phyloP scores from a whole-genome alignment of 371 early-diverging fungal species.

The Apophysomyces elegans region DNA sequence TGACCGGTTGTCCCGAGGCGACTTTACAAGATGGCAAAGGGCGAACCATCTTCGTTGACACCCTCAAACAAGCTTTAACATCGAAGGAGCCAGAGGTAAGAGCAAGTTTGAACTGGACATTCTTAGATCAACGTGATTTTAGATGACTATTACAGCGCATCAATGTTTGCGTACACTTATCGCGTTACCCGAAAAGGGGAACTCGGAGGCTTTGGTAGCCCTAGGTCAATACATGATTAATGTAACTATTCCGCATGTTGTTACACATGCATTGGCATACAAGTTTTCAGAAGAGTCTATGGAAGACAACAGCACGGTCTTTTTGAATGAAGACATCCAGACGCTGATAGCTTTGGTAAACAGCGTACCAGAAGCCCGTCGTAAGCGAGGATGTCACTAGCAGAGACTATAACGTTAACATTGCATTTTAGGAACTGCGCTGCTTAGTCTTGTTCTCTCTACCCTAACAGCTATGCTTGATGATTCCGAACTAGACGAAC shows the following conservation, averaged over 20 bases:
- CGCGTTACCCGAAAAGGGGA: slow-evolving; percentile 41
- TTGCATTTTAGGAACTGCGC: slow-evolving; percentile 1
- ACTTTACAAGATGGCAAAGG: slow-evolving; percentile 29
- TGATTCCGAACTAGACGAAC: slow-evolving; percentile 31
- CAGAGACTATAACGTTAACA: background rate
- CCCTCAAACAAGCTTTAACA: slow-evolving; percentile 32
- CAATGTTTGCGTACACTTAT: slow-evolving; percentile 57
- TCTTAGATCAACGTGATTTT: background rate
- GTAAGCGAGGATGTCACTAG: slow-evolving; percentile 32
- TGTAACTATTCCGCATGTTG: slow-evolving; percentile 35
- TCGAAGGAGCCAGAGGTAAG: slow-evolving; percentile 36
- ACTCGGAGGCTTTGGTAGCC: slow-evolving; percentile 22
- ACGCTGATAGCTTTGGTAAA: slow-evolving; percentile 38
- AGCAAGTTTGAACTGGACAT: background rate
- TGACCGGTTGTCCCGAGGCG: slow-evolving; percentile 51
- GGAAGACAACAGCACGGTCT: slow-evolving; percentile 14
- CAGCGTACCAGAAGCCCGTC: slow-evolving; percentile 37
- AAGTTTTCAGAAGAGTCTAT: slow-evolving; percentile 18
- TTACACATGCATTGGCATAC: slow-evolving; percentile 31
- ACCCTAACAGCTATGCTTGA: slow-evolving; percentile 47
- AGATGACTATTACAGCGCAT: slow-evolving; percentile 48
- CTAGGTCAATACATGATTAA: slow-evolving; percentile 38
- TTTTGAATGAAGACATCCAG: slow-evolving; percentile 48
- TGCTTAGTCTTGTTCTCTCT: slow-evolving; percentile 43
- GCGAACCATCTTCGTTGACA: slow-evolving; percentile 27